A percentile compares a stretch with the other conserved stretches of the same genome.
Conservation (phyloP, 1,284 basidiomycete genomes). For the Veloporphyrellus conicus region DNA sequence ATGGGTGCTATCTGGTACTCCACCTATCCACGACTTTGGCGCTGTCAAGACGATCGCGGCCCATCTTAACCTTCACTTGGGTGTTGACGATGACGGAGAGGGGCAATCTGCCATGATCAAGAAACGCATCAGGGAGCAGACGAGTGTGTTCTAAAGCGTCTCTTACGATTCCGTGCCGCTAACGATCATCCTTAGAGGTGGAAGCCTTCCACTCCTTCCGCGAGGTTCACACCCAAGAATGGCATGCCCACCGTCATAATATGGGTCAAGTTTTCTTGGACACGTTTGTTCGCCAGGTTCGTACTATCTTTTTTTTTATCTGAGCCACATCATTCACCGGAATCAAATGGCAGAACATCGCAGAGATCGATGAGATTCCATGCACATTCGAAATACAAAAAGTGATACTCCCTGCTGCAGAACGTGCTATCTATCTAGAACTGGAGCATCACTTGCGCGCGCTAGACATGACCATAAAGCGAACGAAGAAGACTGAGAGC, state of each 20-base stretch:
- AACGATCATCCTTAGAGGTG: constrained; percentile 51
- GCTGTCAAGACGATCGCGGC: constrained; percentile 88
- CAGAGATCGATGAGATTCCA: constrained; percentile 94
- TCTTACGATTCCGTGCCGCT: constrained; percentile 2
- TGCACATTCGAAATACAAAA: constrained; percentile 66
- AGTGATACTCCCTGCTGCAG: constrained; percentile 83
- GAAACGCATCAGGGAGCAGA: constrained; percentile 78
- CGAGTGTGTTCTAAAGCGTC: constrained; percentile 48
- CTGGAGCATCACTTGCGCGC: constrained; percentile 92
- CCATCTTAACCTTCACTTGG: constrained; percentile 82
- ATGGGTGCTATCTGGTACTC: constrained; percentile 96
- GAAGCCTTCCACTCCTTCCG: constrained; percentile 96
- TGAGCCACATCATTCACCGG: constrained; percentile 9
- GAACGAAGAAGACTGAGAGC: constrained; percentile 81
- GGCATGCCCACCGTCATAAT: constrained; percentile 84
- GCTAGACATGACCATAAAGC: constrained; percentile 82
- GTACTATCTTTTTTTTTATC: constrained; percentile 17
- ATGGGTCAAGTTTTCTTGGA: constrained; percentile 84
- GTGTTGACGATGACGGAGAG: constrained; percentile 85
- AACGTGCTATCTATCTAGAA: constrained; percentile 92
- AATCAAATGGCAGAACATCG: constrained; percentile 67
- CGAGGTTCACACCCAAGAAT: constrained; percentile 86
- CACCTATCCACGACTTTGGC: constrained; percentile 87
- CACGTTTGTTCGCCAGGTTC: constrained; percentile 78
- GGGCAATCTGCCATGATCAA: constrained; percentile 72